Evolutionary conservation across 2,329 filamentous ascomycete genomes (phyloP), one percentile per base, ranked within the genome.

Genomic region (Fusarium nisikadoi): DNA sequence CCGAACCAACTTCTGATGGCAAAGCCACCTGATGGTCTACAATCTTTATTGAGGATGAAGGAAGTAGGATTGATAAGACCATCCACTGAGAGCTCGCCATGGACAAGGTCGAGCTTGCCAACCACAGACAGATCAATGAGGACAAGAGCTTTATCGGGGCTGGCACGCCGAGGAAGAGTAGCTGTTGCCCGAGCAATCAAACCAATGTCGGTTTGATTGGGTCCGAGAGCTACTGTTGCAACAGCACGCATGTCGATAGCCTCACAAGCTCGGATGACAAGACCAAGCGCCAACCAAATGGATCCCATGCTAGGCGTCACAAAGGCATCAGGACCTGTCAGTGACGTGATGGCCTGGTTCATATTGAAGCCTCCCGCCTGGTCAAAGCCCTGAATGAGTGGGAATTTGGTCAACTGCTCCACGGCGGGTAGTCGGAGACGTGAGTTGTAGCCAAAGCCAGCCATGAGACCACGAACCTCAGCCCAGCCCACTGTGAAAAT

Each of bases 1-100:
- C 50, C 50, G 1, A 54, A 54, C 50, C 50, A 54, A 54, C 50
- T 54, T 16, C 50, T 5, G 0, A 54, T 42, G 0, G 50, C 50
- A 1, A 54, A 54, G 0, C 50, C 50, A 9, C 50, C 50, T 0
- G 50, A 54, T 0, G 50, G 50, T 0, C 50, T 0, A 1, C 50
- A 54, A 8, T 54, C 50, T 16, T 54, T 54, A 16, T 54, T 54
- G 50, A 54, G 50, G 0, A 54, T 54, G 20, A 54, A 54, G 2
- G 50, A 54, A 0, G 50, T 54, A 0, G 50, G 50, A 31, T 54
- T 54, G 20, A 54, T 19, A 1, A 54, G 50, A 1, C 50, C 50
- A 4, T 54, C 50, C 0, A 54, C 50, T 8, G 50, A 54, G 25
- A 54, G 50, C 0, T 54, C 50, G 5, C 50, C 50, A 14, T 42